Evolutionary conservation across 2,329 filamentous ascomycete species (phyloP).

Genomic region (Allantophomopsis cytisporea): DNA sequence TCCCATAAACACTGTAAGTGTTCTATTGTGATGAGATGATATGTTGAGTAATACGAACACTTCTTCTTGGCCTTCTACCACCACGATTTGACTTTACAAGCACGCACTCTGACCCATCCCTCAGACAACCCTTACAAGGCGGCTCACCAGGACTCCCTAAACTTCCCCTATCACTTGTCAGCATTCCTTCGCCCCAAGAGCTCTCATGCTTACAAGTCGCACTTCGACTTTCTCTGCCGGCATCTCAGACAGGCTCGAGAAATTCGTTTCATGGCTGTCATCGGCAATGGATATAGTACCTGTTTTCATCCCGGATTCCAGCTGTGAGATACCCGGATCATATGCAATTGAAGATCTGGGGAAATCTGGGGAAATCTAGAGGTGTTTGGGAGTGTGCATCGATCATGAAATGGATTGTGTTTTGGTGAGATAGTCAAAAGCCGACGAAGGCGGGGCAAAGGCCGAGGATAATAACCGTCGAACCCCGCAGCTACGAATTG

Average conservation of each 20-base stretch:
- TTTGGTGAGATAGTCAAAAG: no score
- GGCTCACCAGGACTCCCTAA: neutral
- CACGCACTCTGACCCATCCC: neutral
- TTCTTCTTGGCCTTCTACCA: neutral
- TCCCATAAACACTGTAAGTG: neutral
- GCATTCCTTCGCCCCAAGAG: neutral
- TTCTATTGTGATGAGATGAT: neutral
- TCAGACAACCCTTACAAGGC: neutral
- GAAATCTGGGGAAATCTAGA: no score
- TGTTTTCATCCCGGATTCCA: no score
- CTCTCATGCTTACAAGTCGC: slow-evolving; percentile 9
- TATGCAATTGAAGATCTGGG: no score
- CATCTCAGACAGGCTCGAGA: slow-evolving; percentile 11
- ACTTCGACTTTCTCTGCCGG: slow-evolving; percentile 11
- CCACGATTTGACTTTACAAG: neutral
- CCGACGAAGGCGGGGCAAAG: no score
- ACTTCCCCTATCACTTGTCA: neutral
- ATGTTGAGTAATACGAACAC: no score
- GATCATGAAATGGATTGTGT: no score
- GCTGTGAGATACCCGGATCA: no score
- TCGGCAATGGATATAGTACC: no score
- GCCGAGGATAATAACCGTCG: no score
- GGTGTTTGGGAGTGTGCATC: no score
- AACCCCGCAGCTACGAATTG: no score
- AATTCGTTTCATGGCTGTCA: slow-evolving; percentile 7